Conservation (phyloP, 495 filamentous ascomycete genomes). For the Aspergillus diversus region DNA sequence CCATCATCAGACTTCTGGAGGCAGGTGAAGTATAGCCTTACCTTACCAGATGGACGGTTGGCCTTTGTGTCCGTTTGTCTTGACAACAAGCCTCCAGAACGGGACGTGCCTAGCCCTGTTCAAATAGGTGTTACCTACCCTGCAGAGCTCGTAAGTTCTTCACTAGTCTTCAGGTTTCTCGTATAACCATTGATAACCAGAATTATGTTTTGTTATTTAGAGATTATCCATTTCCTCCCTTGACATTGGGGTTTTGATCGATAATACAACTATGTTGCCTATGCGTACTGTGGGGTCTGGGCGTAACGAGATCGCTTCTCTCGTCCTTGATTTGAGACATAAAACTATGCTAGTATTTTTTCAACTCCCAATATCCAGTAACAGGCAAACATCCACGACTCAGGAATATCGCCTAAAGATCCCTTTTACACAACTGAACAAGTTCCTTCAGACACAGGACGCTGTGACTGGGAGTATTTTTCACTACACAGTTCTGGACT, state of each 20-base stretch:
- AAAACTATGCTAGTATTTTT: constrained; percentile 37
- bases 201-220: constrained; percentile 20
- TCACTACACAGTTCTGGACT: constrained; percentile 60
- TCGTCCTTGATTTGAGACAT: constrained; percentile 34
- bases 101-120: constrained; percentile 34
- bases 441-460: constrained; percentile 52
- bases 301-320: constrained; percentile 10
- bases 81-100: constrained; percentile 22
- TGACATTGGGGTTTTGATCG: constrained; percentile 37
- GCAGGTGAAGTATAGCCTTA: constrained; percentile 29
- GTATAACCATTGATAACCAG: background rate
- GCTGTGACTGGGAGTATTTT: constrained; percentile 42
- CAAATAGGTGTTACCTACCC: constrained; percentile 32
- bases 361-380: constrained; percentile 21
- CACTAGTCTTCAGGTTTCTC: background rate
- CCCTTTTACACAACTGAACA: constrained; percentile 63
- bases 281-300: constrained; percentile 34
- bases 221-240: constrained; percentile 33
- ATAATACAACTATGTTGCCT: constrained; percentile 32
- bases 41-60: constrained; percentile 23
- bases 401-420: constrained; percentile 59
- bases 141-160: constrained; percentile 34
- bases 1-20: constrained; percentile 47
- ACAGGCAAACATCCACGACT: constrained; percentile 5
- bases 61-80: constrained; percentile 23